phyloP scores from a whole-genome alignment of 257 asterid species.

The Anisodus tanguticus region DNA sequence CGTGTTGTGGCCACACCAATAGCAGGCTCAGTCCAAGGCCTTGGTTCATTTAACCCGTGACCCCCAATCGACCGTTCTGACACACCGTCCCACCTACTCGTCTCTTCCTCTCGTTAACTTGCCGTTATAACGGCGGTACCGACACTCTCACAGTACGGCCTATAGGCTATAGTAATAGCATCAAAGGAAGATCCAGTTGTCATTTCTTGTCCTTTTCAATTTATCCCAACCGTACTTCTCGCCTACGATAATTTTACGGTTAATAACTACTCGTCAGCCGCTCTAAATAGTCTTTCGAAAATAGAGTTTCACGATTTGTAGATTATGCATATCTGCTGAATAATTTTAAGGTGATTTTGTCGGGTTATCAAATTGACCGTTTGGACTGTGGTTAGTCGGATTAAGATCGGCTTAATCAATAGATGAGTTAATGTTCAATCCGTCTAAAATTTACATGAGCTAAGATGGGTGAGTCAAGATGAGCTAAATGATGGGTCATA shows the following conservation, averaged over 20 bases:
- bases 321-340: neutral
- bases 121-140: slow-evolving; percentile 32
- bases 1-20: neutral
- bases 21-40: neutral
- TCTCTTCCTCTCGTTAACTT: neutral
- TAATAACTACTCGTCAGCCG: neutral
- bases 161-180: neutral
- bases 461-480: no score
- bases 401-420: no score
- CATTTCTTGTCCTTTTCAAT: neutral
- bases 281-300: neutral
- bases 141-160: slow-evolving; percentile 28
- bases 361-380: no score
- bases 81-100: neutral
- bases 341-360: neutral
- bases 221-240: neutral
- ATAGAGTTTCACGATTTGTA: neutral
- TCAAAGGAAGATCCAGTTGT: slow-evolving; percentile 26
- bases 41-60: slow-evolving; percentile 29
- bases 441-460: no score
- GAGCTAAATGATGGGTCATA: no score
- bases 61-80: slow-evolving; percentile 29
- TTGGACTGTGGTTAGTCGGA: no score
- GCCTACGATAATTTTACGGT: neutral
- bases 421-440: no score